Percentiles rank a stretch among this genome's conserved stretches.
Evolutionary conservation across 2,329 filamentous ascomycete genomes (phyloP).

Genomic region (Fusarium mexicanum): DNA sequence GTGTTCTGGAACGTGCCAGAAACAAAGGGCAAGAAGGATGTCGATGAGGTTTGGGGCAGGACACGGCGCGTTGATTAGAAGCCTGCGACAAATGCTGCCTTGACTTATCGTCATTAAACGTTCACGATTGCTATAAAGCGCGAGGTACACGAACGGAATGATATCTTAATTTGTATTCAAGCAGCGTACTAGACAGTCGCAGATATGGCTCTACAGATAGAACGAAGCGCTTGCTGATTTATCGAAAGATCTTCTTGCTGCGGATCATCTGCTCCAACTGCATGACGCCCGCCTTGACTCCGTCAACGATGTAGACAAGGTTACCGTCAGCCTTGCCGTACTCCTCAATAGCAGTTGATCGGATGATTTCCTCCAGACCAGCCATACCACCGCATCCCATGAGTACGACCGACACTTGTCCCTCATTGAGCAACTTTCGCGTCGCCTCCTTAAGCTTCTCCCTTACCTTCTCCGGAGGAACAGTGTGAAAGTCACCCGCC

Average conservation of each 20-base stretch:
- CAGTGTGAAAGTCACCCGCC: constrained; percentile 81
- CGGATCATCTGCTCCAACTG: constrained; percentile 66
- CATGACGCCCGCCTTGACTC: constrained; percentile 75
- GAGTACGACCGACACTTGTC: constrained; percentile 73
- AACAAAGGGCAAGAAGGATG: constrained; percentile 84
- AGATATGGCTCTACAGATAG: constrained; percentile 4
- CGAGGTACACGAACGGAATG: neutral
- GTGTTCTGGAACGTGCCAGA: constrained; percentile 82
- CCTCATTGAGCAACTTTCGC: constrained; percentile 66
- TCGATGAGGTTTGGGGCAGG: constrained; percentile 91
- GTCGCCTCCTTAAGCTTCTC: constrained; percentile 76
- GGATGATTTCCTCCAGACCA: constrained; percentile 81
- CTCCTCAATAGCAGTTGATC: constrained; percentile 71
- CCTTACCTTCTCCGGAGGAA: constrained; percentile 71
- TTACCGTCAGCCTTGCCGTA: constrained; percentile 68
- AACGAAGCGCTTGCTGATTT: constrained; percentile 8
- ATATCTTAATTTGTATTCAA: neutral
- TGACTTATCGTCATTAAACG: neutral
- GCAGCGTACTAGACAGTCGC: constrained; percentile 1
- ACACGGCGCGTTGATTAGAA: constrained; percentile 61
- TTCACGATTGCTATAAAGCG: neutral
- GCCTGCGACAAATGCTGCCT: neutral
- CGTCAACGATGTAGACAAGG: constrained; percentile 77
- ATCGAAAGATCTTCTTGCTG: constrained; percentile 53
- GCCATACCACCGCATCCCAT: constrained; percentile 94